Conservation (phyloP, 1,139 yeast genomes). For the Saccharomyces hybrid region DNA sequence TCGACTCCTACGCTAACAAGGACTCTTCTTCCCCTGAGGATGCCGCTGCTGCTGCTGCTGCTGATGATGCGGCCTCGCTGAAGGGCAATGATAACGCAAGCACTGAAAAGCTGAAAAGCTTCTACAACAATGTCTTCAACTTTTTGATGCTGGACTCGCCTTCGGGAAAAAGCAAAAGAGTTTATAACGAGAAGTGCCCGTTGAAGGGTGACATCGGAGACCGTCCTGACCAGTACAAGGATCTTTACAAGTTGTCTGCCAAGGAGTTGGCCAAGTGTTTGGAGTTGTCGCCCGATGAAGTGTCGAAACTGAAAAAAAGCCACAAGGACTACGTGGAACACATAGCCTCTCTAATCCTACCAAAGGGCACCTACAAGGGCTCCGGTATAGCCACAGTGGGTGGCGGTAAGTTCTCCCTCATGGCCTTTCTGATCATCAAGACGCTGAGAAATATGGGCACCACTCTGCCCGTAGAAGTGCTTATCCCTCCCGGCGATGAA, state of each 20-base stretch:
- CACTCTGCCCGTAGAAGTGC: conserved; percentile 64
- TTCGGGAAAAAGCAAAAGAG: conserved; percentile 14
- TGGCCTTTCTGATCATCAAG: conserved; percentile 57
- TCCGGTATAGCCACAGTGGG: conserved; percentile 78
- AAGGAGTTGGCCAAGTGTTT: conserved; percentile 23
- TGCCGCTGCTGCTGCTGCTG: neutral
- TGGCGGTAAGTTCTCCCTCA: conserved; percentile 71
- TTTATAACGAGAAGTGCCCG: conserved; percentile 18
- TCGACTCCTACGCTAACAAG: neutral
- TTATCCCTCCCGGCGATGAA: conserved; percentile 58
- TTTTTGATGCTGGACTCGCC: conserved; percentile 21
- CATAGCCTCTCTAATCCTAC: conserved; percentile 40
- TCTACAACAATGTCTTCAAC: conserved; percentile 24
- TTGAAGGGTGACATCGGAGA: conserved; percentile 22
- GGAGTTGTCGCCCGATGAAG: conserved; percentile 41
- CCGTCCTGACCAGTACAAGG: conserved; percentile 17
- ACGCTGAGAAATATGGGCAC: conserved; percentile 58
- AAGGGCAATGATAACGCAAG: conserved; percentile 4
- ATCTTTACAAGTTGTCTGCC: conserved; percentile 21
- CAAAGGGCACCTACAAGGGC: conserved; percentile 47
- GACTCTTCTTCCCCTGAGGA: conserved; percentile 1
- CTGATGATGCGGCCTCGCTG: neutral
- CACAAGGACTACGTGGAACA: conserved; percentile 47
- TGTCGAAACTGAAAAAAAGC: conserved; percentile 40
- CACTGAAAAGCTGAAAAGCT: conserved; percentile 13